Percentiles rank a stretch among this genome's conserved stretches.
phyloP scores from a whole-genome alignment of 768 basidiomycete genomes.

The Pleurotus cornucopiae region DNA sequence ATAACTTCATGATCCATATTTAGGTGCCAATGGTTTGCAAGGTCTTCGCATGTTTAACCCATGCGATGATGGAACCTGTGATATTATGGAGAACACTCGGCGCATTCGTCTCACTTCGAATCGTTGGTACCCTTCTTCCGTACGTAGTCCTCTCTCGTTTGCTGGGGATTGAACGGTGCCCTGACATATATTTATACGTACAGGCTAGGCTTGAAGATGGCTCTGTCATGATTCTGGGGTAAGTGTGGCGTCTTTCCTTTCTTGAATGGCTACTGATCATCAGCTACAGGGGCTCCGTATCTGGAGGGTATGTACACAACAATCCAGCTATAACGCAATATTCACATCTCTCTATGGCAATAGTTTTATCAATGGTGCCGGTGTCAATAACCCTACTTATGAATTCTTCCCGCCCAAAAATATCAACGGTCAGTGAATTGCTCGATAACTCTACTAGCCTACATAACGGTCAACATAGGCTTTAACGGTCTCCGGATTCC shows the following conservation, averaged over 20 bases:
- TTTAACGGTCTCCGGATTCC: constrained; percentile 18
- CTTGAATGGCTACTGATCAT: not conserved
- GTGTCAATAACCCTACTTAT: constrained; percentile 56
- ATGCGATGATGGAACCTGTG: constrained; percentile 29
- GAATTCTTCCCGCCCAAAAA: constrained; percentile 39
- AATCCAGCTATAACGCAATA: not conserved
- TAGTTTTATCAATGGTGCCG: constrained; percentile 63
- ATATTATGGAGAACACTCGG: constrained; percentile 30
- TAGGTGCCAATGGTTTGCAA: constrained; percentile 27
- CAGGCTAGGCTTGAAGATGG: constrained; percentile 18
- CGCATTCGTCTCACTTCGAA: constrained; percentile 28
- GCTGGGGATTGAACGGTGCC: not conserved
- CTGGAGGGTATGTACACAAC: constrained; percentile 11
- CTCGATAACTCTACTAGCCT: constrained; percentile 16
- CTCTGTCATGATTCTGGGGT: constrained; percentile 18
- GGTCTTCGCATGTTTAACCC: constrained; percentile 34
- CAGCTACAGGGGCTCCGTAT: constrained; percentile 7
- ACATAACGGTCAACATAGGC: constrained; percentile 5
- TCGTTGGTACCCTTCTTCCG: constrained; percentile 38
- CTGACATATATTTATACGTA: not conserved
- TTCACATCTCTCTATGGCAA: constrained; percentile 7
- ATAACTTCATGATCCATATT: not conserved
- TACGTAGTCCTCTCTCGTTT: constrained; percentile 15
- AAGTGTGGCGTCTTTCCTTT: not conserved
- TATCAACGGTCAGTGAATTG: constrained; percentile 24